Evolutionary conservation across 345 rosid species (phyloP).

Genomic region (Odontarrhena argentea): DNA sequence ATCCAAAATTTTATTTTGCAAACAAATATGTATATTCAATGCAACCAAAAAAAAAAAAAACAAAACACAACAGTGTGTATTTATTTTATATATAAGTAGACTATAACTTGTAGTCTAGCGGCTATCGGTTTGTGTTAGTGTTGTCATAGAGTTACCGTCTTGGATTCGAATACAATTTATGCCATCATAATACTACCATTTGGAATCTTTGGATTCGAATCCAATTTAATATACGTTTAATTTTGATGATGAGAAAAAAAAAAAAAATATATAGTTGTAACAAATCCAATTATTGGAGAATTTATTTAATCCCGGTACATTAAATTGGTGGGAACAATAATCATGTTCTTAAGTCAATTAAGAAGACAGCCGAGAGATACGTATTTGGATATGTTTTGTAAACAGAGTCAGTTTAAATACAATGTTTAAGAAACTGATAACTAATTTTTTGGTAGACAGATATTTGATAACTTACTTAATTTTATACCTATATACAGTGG

Average conservation of each 20-base stretch:
- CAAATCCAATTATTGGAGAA: slow-evolving; percentile 18
- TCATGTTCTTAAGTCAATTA: slow-evolving; percentile 2
- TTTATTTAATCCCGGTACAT: slow-evolving; percentile 7
- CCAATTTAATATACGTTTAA: too few relatives aligned
- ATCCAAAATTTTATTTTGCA: background rate
- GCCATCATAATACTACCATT: too few relatives aligned
- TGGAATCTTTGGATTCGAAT: too few relatives aligned
- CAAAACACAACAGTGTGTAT: background rate
- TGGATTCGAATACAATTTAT: too few relatives aligned
- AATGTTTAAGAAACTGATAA: slow-evolving; percentile 4
- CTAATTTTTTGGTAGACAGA: background rate
- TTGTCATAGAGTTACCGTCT: too few relatives aligned
- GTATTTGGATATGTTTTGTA: slow-evolving; percentile 26
- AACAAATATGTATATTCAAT: background rate
- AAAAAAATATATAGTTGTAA: slow-evolving; percentile 8
- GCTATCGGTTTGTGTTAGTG: too few relatives aligned
- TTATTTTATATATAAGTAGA: background rate
- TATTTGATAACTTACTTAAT: slow-evolving; percentile 1
- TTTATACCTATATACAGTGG: slow-evolving; percentile 12
- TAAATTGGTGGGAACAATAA: slow-evolving; percentile 14
- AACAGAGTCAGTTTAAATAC: slow-evolving; percentile 1
- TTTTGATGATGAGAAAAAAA: too few relatives aligned
- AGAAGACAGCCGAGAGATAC: slow-evolving; percentile 29
- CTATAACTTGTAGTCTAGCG: too few relatives aligned
- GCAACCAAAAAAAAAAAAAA: background rate